Evolutionary conservation across 164 flowering plant genomes (phyloP).

Genomic region (Magnolia officinalis): DNA sequence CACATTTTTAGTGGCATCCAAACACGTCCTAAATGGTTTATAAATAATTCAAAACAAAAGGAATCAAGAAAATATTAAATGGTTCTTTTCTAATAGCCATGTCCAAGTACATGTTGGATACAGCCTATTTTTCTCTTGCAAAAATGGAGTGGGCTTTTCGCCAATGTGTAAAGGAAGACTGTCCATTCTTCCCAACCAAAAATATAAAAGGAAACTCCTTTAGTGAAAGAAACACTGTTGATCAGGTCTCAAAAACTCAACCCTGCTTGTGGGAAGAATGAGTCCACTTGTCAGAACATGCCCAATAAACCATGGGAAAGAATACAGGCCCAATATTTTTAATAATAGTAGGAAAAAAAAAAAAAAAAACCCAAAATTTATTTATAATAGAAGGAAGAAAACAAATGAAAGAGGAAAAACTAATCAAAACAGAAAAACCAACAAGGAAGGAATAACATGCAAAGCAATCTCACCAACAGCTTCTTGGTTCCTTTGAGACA

Average conservation of each 20-base stretch:
- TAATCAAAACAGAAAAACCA: not conserved
- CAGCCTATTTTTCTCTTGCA: not conserved
- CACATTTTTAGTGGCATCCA: not conserved
- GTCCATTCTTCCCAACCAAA: not conserved
- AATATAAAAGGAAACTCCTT: too few species aligned
- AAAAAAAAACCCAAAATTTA: not conserved
- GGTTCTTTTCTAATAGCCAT: not conserved
- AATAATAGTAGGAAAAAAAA: too few species aligned
- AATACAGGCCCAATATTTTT: too few species aligned
- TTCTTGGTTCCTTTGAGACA: slow-evolving; percentile 48
- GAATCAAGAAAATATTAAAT: too few species aligned
- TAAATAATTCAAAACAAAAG: too few species aligned
- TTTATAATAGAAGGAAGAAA: too few species aligned
- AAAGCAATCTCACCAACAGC: slow-evolving; percentile 28
- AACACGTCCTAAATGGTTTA: too few species aligned
- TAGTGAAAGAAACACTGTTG: too few species aligned
- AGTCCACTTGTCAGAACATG: not conserved
- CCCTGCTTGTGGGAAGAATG: not conserved
- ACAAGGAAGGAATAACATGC: not conserved
- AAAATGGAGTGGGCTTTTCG: not conserved
- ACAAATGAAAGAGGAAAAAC: too few species aligned
- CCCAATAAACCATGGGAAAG: too few species aligned
- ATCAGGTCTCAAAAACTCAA: not conserved
- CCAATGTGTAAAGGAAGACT: too few species aligned
- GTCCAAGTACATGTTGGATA: not conserved